phyloP scores from a whole-genome alignment of 352 stramenopile species.

The Globisporangium polare region DNA sequence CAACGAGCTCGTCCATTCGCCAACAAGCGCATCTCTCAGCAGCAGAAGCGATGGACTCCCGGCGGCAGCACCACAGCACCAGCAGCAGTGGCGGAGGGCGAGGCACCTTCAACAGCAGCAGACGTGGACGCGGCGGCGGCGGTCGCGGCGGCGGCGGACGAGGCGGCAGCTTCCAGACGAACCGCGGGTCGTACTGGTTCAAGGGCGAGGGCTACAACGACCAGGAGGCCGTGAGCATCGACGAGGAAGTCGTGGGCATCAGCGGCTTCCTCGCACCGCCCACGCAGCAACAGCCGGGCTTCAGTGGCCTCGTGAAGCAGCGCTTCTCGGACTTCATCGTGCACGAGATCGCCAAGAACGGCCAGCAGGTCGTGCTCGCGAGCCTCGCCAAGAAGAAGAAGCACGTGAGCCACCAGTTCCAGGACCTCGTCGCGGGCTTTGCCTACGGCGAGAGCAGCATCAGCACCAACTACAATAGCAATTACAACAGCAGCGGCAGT shows the following conservation, averaged over 20 bases:
- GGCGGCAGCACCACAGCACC: conserved; percentile 12
- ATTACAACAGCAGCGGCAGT: conserved; percentile 1
- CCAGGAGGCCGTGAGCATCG: conserved; percentile 51
- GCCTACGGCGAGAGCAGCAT: conserved; percentile 5
- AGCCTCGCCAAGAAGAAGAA: conserved; percentile 38
- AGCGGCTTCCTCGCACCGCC: conserved; percentile 34
- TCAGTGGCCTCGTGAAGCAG: conserved; percentile 75
- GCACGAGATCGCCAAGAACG: conserved; percentile 45
- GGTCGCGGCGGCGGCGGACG: conserved; percentile 19
- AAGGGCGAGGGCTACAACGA: conserved; percentile 67
- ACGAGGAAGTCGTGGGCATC: conserved; percentile 63
- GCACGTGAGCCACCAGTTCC: conserved; percentile 25
- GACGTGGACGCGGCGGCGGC: conserved; percentile 18
- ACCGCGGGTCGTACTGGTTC: conserved; percentile 33
- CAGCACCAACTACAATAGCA: neutral
- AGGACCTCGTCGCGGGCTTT: conserved; percentile 38
- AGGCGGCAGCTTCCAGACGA: conserved; percentile 5
- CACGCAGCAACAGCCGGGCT: conserved; percentile 32
- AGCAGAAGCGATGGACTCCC: conserved; percentile 6
- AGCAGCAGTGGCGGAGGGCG: neutral
- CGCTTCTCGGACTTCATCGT: conserved; percentile 85
- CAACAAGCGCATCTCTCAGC: neutral
- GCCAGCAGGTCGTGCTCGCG: conserved; percentile 30
- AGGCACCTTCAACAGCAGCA: conserved; percentile 12
- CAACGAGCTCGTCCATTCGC: neutral